A percentile compares a stretch with the other conserved stretches of the same genome.
Conservation (phyloP, 176 grass and related monocot species). For the Paspalum notatum region DNA sequence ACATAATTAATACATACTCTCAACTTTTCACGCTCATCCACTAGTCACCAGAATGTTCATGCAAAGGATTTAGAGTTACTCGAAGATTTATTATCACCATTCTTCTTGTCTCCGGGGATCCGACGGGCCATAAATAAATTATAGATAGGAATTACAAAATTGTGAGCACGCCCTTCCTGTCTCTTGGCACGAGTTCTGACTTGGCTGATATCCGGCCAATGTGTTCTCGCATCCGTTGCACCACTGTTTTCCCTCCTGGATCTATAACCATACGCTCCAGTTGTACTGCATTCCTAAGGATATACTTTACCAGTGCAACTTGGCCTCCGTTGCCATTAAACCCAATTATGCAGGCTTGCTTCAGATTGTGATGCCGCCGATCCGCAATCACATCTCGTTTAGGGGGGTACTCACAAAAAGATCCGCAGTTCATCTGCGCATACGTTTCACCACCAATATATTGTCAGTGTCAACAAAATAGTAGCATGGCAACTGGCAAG, state of each 20-base stretch:
- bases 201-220: not conserved
- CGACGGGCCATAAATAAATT: not conserved
- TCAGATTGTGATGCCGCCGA: slow-evolving; percentile 15
- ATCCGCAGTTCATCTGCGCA: not conserved
- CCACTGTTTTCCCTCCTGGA: not conserved
- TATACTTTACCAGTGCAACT: slow-evolving; percentile 16
- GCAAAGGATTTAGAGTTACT: not conserved
- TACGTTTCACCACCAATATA: not conserved
- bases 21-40: not conserved
- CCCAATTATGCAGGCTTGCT: slow-evolving; percentile 10
- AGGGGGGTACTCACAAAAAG: not conserved
- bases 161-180: not conserved
- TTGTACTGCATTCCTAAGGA: not conserved
- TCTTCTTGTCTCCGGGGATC: not conserved
- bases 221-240: not conserved
- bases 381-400: not conserved
- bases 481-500: not conserved
- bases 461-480: slow-evolving; percentile 6
- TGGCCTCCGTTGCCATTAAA: slow-evolving; percentile 26
- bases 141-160: not conserved
- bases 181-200: not conserved
- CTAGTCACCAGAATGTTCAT: not conserved
- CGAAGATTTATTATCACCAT: not conserved
- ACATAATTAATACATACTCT: no score
- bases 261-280: slow-evolving; percentile 17